Base-by-base conservation (phyloP, 345 rosid species). In the thale cress (Arabidopsis thaliana) region DNA sequence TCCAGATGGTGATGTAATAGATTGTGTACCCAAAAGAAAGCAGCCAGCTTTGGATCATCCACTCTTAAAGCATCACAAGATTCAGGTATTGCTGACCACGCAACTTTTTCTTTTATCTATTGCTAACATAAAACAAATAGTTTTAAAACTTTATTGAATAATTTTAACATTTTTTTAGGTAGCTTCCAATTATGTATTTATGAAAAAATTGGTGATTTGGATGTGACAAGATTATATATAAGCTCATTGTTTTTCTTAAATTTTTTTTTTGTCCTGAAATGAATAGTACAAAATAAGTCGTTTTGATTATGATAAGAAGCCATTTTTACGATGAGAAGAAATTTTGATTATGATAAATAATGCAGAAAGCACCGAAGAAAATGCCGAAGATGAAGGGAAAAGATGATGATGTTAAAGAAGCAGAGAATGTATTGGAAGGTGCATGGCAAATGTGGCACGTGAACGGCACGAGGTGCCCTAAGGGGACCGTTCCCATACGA, bases 11-110 rank as follows among this genome's bases (percentile, higher is more conserved):
- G 99, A 96, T 84, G 71, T 83, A 48, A 88, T 96, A 73, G 98
- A 96, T 38, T 96, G 99, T 81, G 88, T 96, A 64, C 93, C 72
- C 80, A 89, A 84, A 74, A 84, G 87, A 82, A 84, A 82, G 67
- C 99, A 96, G 56, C 98, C 98, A 63, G 96, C 93, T 81, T 82
- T 96, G 77, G 98, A 96, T 82, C 99, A 96, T 62, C 99, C 99
- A 32, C 89, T 86, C 65, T 83, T 93, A 25, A 88, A 86, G 82
- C 87, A 87, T 79, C 99, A 96, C 86, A 93, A 89, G 92, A 96
- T 93, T 82, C 97, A 91, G 96, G 99, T 96, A 52, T 53, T 22
- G 52, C 48, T 48, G 58, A 72, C 58, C 42, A 37, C 61, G 3
- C 53, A 60, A 51, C 67, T 53, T 68, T 56, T 67, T 46, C 10